Base-by-base conservation (phyloP, 768 basidiomycete species). In the Suillus decipiens region DNA sequence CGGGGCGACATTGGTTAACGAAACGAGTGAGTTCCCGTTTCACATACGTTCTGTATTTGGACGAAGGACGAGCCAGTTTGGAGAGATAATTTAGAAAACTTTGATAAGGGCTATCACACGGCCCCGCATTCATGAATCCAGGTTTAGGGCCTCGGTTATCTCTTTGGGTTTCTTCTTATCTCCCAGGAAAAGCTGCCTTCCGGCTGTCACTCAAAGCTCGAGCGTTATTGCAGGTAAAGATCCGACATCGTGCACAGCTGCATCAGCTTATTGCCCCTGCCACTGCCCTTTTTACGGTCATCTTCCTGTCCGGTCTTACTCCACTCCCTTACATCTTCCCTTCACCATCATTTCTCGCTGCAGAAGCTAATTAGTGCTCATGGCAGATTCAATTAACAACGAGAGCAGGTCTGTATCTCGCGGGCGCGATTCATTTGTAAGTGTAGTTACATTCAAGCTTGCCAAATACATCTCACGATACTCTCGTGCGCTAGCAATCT, bases 371-470 rank as follows among this genome's bases (percentile, higher is more conserved):
- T 55, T 34, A 17, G n/a, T 55, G 15, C 8, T 37, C 48, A 74
- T 75, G 74, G 10, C 70, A 72, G 74, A 73, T 61, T 55, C 65
- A n/a, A 62, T 61, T 9, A 43, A 14, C 43, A 61, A 59, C 39
- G 9, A 41, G 45, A 80, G 80, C 59, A 85, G 84, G 59, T 88
- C 87, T 47, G 65, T 78, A 33, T 87, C 86, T 28, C 80, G 86
- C 65, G 87, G 87, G 50, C 82, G 87, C 48, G 87, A 87, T 0
- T 74, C 75, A n/a, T 81, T 83, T 62, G 87, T 88, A 66, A 71
- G 86, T 80, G 34, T 31, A 47, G 14, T 51, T 2, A 9, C 41
- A 17, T 8, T 28, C 28, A 28, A 28, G 28, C 3, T 17, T 60
- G 31, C 17, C 60, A 62, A 42, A 59, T 66, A 3, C 19, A 19